Percentiles rank a stretch among this genome's conserved stretches.
These are phyloP conservation scores for Cryphonectria radicalis DNA, from an alignment of 2,329 filamentous ascomycete genomes.

Conservation along the genomic window DNA sequence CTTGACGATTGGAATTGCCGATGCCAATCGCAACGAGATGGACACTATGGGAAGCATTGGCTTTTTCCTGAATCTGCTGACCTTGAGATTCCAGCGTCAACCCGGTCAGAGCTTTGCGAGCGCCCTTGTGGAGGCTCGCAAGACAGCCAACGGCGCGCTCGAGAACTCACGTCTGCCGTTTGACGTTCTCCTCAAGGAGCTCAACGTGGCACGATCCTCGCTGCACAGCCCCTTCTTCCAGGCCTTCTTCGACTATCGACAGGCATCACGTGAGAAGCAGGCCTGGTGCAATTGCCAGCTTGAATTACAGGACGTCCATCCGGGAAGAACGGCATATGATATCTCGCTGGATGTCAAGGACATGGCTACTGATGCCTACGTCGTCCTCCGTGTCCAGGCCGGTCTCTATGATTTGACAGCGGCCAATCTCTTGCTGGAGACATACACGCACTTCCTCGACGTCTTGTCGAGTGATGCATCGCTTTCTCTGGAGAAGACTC, in stretches of 20 bases:
- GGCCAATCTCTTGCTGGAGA: neutral
- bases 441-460: neutral
- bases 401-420: constrained; percentile 1
- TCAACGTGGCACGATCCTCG: constrained; percentile 45
- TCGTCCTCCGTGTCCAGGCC: neutral
- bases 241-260: constrained; percentile 41
- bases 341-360: neutral
- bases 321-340: constrained; percentile 18
- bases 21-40: constrained; percentile 47
- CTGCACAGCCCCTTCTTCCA: constrained; percentile 54
- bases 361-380: neutral
- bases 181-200: constrained; percentile 49
- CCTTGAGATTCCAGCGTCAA: constrained; percentile 44
- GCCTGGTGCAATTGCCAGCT: constrained; percentile 11
- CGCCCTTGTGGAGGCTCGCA: constrained; percentile 34
- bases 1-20: constrained; percentile 48
- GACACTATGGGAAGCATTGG: constrained; percentile 45
- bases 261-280: constrained; percentile 32
- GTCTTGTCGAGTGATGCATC: neutral
- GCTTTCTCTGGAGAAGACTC: neutral
- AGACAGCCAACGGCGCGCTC: constrained; percentile 43
- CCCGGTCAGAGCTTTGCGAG: constrained; percentile 37
- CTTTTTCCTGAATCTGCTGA: constrained; percentile 52
- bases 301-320: constrained; percentile 31
- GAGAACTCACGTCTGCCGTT: constrained; percentile 52